These are phyloP conservation scores for Sabuloglossum arenarium DNA, from an alignment of 495 filamentous ascomycete genomes.

Conservation along the genomic window DNA sequence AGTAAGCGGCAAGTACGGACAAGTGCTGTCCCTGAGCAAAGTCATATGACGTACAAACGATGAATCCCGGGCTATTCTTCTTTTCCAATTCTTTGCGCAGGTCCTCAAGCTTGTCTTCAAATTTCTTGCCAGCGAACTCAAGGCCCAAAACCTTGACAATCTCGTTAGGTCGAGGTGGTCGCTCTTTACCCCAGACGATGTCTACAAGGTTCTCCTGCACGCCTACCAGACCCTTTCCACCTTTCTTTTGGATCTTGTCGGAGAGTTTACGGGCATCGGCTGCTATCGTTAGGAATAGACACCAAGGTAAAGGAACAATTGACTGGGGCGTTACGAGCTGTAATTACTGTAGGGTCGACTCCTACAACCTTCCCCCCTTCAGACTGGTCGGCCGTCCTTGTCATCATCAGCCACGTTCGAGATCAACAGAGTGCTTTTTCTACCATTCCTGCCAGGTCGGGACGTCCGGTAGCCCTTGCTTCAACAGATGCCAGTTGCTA, in stretches of 20 bases:
- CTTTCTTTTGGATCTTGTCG: slow-evolving; percentile 74
- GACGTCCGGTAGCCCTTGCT: slow-evolving; percentile 81
- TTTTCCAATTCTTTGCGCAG: slow-evolving; percentile 82
- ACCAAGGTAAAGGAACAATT: neutral
- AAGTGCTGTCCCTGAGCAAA: neutral
- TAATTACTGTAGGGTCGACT: slow-evolving; percentile 79
- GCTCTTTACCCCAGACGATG: slow-evolving; percentile 55
- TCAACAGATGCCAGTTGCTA: slow-evolving; percentile 76
- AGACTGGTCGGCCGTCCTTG: slow-evolving; percentile 57
- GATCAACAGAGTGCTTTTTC: neutral
- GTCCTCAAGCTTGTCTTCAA: slow-evolving; percentile 65
- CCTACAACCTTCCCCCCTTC: slow-evolving; percentile 71
- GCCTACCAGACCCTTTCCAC: slow-evolving; percentile 50
- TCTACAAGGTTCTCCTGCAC: slow-evolving; percentile 73
- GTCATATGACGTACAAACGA: slow-evolving; percentile 40
- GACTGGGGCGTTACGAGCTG: slow-evolving; percentile 28
- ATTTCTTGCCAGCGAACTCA: slow-evolving; percentile 66
- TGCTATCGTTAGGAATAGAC: slow-evolving; percentile 13
- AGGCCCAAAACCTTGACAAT: slow-evolving; percentile 44
- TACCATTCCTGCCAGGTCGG: slow-evolving; percentile 98
- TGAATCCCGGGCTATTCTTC: slow-evolving; percentile 70
- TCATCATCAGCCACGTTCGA: slow-evolving; percentile 7
- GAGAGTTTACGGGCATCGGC: slow-evolving; percentile 67
- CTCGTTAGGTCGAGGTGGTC: slow-evolving; percentile 57
- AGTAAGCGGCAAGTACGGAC: neutral